Evolutionary conservation across 169 alveolate species (phyloP).

Genomic region (Plasmodium malariae): DNA sequence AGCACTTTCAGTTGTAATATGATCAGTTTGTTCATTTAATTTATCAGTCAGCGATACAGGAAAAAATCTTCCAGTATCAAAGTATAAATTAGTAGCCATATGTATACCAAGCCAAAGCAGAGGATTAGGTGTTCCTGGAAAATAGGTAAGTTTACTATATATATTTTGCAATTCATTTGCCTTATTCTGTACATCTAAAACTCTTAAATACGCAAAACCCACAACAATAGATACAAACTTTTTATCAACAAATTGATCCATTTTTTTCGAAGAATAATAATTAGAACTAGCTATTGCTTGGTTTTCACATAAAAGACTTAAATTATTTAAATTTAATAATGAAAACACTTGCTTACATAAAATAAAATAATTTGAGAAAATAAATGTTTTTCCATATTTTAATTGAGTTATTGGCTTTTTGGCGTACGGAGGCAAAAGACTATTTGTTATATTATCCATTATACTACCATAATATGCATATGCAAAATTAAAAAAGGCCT

Average conservation of each 20-base stretch:
- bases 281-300: conserved; percentile 40
- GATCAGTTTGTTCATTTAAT: conserved; percentile 17
- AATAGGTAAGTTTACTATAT: neutral
- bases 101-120: neutral
- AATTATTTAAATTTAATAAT: conserved; percentile 34
- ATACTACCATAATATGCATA: conserved; percentile 39
- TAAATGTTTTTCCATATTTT: conserved; percentile 51
- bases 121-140: neutral
- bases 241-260: conserved; percentile 9
- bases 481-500: conserved; percentile 19
- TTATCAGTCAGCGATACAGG: neutral
- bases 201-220: neutral
- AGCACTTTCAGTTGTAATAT: conserved; percentile 6
- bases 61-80: neutral
- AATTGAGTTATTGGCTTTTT: conserved; percentile 41
- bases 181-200: neutral
- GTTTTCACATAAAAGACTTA: conserved; percentile 32
- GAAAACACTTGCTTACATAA: neutral
- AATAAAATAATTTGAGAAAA: conserved; percentile 23
- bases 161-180: neutral
- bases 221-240: neutral
- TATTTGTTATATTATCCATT: conserved; percentile 43
- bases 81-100: neutral
- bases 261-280: conserved; percentile 13
- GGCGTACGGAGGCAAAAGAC: conserved; percentile 33